Conservation (phyloP, 768 basidiomycete genomes). For the Leccinum longicurvipes region DNA sequence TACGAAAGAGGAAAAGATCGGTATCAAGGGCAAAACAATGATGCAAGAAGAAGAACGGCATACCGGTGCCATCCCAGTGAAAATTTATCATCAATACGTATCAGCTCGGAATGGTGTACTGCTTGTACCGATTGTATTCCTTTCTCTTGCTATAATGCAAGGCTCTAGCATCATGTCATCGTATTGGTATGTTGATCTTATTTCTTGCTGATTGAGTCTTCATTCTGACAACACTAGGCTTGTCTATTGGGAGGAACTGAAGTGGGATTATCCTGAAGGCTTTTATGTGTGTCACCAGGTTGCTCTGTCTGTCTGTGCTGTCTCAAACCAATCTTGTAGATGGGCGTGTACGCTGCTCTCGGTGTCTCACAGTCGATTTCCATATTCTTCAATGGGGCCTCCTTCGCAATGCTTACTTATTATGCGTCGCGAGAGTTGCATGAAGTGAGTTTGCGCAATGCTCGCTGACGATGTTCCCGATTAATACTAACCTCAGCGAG, state of each 20-base stretch:
- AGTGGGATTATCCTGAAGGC: conserved; percentile 55
- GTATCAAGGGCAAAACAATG: too few relatives aligned
- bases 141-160: conserved; percentile 65
- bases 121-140: conserved; percentile 62
- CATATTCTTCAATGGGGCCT: conserved; percentile 63
- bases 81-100: conserved; percentile 50
- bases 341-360: conserved; percentile 76
- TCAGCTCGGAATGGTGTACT: conserved; percentile 64
- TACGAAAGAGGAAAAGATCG: too few relatives aligned
- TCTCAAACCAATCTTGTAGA: conserved; percentile 39
- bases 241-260: conserved; percentile 62
- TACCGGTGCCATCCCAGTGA: too few relatives aligned
- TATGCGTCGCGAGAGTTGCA: conserved; percentile 74
- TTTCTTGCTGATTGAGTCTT: not conserved
- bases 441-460: conserved; percentile 36
- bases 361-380: conserved; percentile 68
- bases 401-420: conserved; percentile 67
- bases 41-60: too few relatives aligned
- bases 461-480: not conserved
- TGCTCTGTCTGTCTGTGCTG: conserved; percentile 27
- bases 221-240: conserved; percentile 45
- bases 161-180: conserved; percentile 66
- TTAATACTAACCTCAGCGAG: conserved; percentile 35
- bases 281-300: conserved; percentile 67
- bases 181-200: conserved; percentile 53